Percentiles rank a stretch among this genome's conserved stretches.
Conservation (phyloP, 805 yeast species). For the Cyberlindnera petersonii region DNA sequence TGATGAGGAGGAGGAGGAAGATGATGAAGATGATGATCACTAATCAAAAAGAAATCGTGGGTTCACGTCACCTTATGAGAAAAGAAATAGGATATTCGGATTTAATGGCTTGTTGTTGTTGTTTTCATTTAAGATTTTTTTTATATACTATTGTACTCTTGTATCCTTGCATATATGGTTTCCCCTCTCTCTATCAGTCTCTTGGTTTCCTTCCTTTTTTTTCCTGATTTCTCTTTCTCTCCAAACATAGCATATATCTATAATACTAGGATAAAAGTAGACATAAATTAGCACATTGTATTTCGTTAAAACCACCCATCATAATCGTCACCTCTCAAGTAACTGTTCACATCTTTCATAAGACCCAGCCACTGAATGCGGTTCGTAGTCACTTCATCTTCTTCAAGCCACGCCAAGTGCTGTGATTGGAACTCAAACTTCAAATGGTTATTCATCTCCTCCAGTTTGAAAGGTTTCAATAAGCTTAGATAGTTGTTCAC, state of each 20-base stretch:
- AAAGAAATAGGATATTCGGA: not conserved
- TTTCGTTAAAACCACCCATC: constrained; percentile 27
- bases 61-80: not conserved
- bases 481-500: constrained; percentile 25
- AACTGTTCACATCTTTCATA: constrained; percentile 21
- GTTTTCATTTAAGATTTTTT: not conserved
- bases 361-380: constrained; percentile 22
- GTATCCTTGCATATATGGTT: not conserved
- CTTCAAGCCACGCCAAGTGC: constrained; percentile 22
- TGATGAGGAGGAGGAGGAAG: constrained; percentile 38
- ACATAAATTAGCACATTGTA: too few relatives aligned
- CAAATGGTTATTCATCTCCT: constrained; percentile 24
- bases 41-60: not conserved
- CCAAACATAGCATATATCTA: not conserved
- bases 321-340: constrained; percentile 20
- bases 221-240: not conserved
- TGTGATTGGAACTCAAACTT: constrained; percentile 20
- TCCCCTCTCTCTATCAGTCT: not conserved
- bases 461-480: constrained; percentile 28
- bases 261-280: too few relatives aligned
- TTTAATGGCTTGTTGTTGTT: not conserved
- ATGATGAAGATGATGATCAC: constrained; percentile 37
- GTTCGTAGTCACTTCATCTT: constrained; percentile 11
- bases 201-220: not conserved
- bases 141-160: not conserved